These are phyloP conservation scores for Tagetes erecta DNA, from an alignment of 129 eudicot genomes.

Conservation along the genomic window DNA sequence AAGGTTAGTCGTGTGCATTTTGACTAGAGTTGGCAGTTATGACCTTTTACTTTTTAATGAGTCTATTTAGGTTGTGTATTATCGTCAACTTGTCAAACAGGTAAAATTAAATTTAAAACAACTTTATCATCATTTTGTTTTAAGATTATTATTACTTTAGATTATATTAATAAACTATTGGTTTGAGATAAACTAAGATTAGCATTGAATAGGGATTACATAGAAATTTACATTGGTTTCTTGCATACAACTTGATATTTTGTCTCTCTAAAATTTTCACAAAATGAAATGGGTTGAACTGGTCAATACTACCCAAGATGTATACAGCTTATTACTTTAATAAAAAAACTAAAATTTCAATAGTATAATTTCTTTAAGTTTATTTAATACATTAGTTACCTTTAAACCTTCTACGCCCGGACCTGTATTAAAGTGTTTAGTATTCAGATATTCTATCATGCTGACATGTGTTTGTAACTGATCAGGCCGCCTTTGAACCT, in stretches of 20 bases:
- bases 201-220: not conserved
- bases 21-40: not conserved
- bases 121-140: not conserved
- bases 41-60: not conserved
- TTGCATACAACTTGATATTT: not conserved
- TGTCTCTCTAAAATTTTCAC: not conserved
- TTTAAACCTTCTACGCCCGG: not conserved
- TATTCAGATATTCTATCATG: constrained; percentile 7
- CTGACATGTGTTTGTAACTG: constrained; percentile 32
- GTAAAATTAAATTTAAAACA: not conserved
- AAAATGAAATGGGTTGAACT: not conserved
- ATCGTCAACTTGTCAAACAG: not conserved
- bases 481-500: constrained; percentile 94
- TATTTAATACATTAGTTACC: not conserved
- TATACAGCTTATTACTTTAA: not conserved
- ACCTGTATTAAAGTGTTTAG: not conserved
- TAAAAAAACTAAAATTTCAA: not conserved
- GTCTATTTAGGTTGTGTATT: not conserved
- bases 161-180: not conserved
- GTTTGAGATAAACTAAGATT: not conserved
- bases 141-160: not conserved
- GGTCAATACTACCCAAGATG: not conserved
- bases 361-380: not conserved
- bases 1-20: constrained; percentile 47
- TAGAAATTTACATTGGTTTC: not conserved